A percentile compares a stretch with the other conserved stretches of the same genome.
Evolutionary conservation across 1,284 basidiomycete species (phyloP).

Genomic region (Rhodofomes roseus): DNA sequence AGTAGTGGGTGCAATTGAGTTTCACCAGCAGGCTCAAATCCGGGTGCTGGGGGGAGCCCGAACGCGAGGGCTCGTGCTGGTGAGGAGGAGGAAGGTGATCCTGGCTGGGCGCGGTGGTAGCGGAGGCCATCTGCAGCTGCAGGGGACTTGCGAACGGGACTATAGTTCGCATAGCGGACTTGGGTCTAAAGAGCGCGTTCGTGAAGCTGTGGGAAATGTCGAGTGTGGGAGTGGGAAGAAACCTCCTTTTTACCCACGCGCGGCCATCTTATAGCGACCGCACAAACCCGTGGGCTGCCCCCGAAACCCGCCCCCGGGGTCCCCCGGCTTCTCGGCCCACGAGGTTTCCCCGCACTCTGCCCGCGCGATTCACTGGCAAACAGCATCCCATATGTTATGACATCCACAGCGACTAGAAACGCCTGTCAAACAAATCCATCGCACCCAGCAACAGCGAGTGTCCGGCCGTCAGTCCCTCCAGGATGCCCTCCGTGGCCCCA

Average conservation of each 20-base stretch:
- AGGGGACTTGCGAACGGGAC: constrained; percentile 30
- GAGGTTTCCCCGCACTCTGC: neutral
- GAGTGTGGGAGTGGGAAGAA: constrained; percentile 35
- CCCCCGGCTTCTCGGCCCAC: constrained; percentile 20
- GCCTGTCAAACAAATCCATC: constrained; percentile 20
- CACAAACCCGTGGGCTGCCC: constrained; percentile 25
- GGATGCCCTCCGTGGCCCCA: constrained; percentile 18
- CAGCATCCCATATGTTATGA: neutral
- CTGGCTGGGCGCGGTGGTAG: constrained; percentile 31
- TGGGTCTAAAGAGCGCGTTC: constrained; percentile 15
- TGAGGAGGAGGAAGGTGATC: constrained; percentile 27
- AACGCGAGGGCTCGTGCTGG: constrained; percentile 34
- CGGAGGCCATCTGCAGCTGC: constrained; percentile 42
- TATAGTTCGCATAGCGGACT: constrained; percentile 33
- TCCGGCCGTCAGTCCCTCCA: constrained; percentile 15
- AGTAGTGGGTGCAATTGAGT: constrained; percentile 31
- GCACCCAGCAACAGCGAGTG: constrained; percentile 20
- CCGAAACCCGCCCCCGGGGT: constrained; percentile 17
- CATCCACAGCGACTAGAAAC: neutral
- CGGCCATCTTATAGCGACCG: constrained; percentile 32
- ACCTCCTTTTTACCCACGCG: constrained; percentile 32
- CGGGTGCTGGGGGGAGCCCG: constrained; percentile 35
- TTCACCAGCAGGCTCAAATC: constrained; percentile 39
- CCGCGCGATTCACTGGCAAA: neutral
- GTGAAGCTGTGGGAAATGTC: constrained; percentile 27